A percentile compares a stretch with the other conserved stretches of the same genome.
These are phyloP conservation scores for Cotoneaster glaucophyllus DNA, from an alignment of 306 rosid genomes.

Conservation along the genomic window DNA sequence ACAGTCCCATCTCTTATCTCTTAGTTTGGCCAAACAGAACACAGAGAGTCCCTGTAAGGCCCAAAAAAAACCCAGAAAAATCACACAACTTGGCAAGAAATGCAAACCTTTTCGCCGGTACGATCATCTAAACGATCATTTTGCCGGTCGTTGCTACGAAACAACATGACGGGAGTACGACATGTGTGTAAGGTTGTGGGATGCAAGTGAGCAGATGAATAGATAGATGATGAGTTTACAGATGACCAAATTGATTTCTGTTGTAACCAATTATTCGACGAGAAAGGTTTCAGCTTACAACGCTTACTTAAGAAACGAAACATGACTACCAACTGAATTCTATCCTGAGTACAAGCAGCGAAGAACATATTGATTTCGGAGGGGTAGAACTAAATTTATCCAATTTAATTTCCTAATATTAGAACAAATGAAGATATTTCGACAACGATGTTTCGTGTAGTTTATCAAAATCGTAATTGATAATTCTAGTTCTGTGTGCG, in stretches of 20 bases:
- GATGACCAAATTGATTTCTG: too few relatives aligned
- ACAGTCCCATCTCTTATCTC: background rate
- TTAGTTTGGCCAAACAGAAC: background rate
- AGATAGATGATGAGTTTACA: background rate
- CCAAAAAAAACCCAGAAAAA: background rate
- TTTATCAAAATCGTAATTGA: background rate
- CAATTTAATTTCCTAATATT: background rate
- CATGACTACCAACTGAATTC: background rate
- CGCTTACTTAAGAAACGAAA: background rate
- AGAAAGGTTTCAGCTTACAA: background rate
- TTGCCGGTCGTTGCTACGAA: background rate
- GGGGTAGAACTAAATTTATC: background rate
- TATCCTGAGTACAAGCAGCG: background rate
- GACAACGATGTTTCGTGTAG: background rate
- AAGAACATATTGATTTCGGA: background rate
- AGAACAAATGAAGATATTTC: background rate
- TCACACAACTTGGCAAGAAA: background rate
- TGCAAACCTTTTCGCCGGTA: background rate
- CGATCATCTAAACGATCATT: background rate
- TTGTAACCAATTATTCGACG: too few relatives aligned
- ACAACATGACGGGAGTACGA: too few relatives aligned
- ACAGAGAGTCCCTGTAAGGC: too few relatives aligned
- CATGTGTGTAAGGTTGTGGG: too few relatives aligned
- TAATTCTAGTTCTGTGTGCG: background rate
- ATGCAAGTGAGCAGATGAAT: too few relatives aligned